Evolutionary conservation across 768 basidiomycete genomes (phyloP).

Genomic region (Phlegmacium glaucopus): DNA sequence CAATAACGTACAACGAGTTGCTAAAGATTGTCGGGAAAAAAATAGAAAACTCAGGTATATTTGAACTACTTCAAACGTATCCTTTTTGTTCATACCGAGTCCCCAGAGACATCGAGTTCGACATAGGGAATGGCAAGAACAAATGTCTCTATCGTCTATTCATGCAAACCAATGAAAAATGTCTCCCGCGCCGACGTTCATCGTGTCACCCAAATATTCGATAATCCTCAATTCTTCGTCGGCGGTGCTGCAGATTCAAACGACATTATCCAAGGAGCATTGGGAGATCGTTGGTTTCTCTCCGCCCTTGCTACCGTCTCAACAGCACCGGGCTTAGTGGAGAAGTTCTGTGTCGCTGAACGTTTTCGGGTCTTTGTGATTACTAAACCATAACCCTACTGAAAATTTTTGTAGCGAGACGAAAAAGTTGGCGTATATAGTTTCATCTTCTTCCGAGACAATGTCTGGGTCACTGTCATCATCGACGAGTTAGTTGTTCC

Average conservation of each 20-base stretch:
- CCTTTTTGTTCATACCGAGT: no score
- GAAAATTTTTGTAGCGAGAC: conserved; percentile 33
- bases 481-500: conserved; percentile 49
- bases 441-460: conserved; percentile 54
- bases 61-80: no score
- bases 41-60: conserved; percentile 53
- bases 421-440: conserved; percentile 55
- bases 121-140: conserved; percentile 49
- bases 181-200: conserved; percentile 27
- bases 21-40: conserved; percentile 40
- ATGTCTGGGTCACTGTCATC: conserved; percentile 50
- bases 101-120: conserved; percentile 57
- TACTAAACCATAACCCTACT: background rate
- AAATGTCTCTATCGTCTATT: conserved; percentile 31
- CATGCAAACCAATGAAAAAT: conserved; percentile 10
- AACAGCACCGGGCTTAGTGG: conserved; percentile 43
- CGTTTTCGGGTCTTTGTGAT: conserved; percentile 13
- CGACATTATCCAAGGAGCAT: conserved; percentile 47
- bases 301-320: conserved; percentile 49
- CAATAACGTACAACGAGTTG: conserved; percentile 44
- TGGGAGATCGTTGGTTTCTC: conserved; percentile 59
- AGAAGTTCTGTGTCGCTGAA: conserved; percentile 39
- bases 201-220: conserved; percentile 48
- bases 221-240: conserved; percentile 45
- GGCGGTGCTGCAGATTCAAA: conserved; percentile 38